These are phyloP conservation scores for Beauveria medogensis DNA, from an alignment of 2,329 filamentous ascomycete genomes.

Conservation along the genomic window DNA sequence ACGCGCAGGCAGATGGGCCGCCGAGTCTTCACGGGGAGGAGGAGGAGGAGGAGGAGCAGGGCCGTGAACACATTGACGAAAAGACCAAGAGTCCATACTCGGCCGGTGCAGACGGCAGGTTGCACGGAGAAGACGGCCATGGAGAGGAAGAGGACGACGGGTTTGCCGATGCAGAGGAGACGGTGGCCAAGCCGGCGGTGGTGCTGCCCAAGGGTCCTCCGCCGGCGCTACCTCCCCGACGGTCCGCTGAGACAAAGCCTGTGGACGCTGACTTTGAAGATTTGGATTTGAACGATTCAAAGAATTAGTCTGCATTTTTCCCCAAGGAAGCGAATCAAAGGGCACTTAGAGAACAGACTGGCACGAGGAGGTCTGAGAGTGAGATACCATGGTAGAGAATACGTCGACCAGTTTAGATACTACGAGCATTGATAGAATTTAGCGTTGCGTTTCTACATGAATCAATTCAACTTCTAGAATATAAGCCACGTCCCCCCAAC, in stretches of 20 bases:
- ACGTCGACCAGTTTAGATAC: background rate
- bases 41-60: background rate
- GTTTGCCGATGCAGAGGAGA: background rate
- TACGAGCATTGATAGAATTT: background rate
- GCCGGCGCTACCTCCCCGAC: conserved; percentile 6
- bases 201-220: conserved; percentile 9
- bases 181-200: background rate
- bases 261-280: conserved; percentile 6
- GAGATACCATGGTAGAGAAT: background rate
- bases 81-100: background rate
- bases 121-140: background rate
- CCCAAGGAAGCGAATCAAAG: background rate
- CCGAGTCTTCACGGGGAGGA: background rate
- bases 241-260: background rate
- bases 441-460: background rate
- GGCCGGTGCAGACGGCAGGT: background rate
- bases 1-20: background rate
- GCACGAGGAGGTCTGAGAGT: background rate
- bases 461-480: background rate
- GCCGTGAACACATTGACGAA: background rate
- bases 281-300: conserved; percentile 4
- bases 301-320: background rate
- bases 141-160: background rate
- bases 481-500: too few species aligned
- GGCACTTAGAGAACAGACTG: background rate